These are phyloP conservation scores for Syncephalastrum racemosum DNA, from an alignment of 371 early-diverging fungal species.

Conservation along the genomic window DNA sequence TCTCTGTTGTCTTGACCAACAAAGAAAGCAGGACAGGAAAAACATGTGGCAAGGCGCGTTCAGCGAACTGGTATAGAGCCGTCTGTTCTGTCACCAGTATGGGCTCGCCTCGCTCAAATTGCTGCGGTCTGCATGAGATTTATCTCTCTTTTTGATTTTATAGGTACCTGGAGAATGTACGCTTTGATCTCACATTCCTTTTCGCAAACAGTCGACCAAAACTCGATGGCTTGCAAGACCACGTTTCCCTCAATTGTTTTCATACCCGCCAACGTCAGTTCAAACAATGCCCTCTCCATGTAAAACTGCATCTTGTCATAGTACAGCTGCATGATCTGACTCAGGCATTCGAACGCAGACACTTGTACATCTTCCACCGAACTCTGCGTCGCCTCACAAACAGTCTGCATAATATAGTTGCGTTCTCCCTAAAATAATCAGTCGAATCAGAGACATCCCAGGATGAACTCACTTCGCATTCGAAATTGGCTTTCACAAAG, in stretches of 20 bases:
- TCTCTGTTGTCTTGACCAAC: slow-evolving; percentile 91
- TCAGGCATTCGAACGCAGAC: slow-evolving; percentile 92
- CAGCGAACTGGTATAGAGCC: slow-evolving; percentile 74
- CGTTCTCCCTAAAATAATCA: slow-evolving; percentile 68
- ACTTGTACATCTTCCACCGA: slow-evolving; percentile 72
- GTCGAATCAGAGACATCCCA: background rate
- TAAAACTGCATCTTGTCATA: slow-evolving; percentile 93
- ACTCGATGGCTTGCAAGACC: slow-evolving; percentile 95
- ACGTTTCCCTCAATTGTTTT: slow-evolving; percentile 77
- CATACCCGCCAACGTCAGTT: slow-evolving; percentile 91
- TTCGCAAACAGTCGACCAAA: slow-evolving; percentile 98
- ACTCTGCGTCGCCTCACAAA: slow-evolving; percentile 94
- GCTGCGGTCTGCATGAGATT: slow-evolving; percentile 1
- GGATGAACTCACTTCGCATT: slow-evolving; percentile 55
- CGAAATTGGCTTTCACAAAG: slow-evolving; percentile 91
- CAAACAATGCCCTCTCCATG: slow-evolving; percentile 92
- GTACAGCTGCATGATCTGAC: slow-evolving; percentile 91
- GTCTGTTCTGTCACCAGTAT: slow-evolving; percentile 53
- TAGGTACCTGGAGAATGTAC: slow-evolving; percentile 41
- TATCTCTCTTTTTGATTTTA: background rate
- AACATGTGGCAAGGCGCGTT: slow-evolving; percentile 69
- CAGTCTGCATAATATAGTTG: slow-evolving; percentile 95
- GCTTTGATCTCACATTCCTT: slow-evolving; percentile 77
- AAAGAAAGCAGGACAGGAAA: slow-evolving; percentile 81
- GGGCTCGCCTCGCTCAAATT: slow-evolving; percentile 40